Percentiles rank a stretch among this genome's conserved stretches.
Conservation (phyloP, 345 rosid genomes). For the Citrus maxima region DNA sequence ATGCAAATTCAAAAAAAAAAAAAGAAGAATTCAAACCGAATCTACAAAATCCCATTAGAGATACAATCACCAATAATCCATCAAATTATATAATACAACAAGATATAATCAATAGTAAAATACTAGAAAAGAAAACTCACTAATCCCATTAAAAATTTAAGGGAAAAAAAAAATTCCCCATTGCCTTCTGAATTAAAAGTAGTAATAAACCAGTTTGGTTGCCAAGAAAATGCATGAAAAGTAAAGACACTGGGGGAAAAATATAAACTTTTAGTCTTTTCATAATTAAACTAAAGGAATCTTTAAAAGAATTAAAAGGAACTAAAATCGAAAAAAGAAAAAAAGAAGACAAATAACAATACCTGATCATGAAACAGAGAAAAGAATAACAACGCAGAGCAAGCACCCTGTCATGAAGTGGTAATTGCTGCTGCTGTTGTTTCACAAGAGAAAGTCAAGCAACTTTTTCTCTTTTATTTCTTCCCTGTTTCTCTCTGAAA, state of each 20-base stretch:
- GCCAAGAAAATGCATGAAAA: slow-evolving; percentile 22
- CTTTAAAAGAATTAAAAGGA: neutral
- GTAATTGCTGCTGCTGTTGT: too few species aligned
- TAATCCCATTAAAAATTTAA: slow-evolving; percentile 1
- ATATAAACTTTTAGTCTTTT: slow-evolving; percentile 8
- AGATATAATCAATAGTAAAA: neutral
- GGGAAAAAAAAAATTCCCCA: neutral
- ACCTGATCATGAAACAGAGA: slow-evolving; percentile 48
- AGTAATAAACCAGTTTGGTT: slow-evolving; percentile 12
- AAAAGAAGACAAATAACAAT: neutral
- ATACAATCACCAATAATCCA: slow-evolving; percentile 2
- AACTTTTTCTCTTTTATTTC: slow-evolving; percentile 21
- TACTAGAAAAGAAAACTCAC: neutral
- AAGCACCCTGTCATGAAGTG: slow-evolving; percentile 10
- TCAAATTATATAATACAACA: slow-evolving; percentile 24
- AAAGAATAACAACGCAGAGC: slow-evolving; percentile 21
- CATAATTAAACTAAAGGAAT: slow-evolving; percentile 4
- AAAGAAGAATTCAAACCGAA: neutral
- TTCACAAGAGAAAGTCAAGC: slow-evolving; percentile 28
- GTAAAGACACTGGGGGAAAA: neutral
- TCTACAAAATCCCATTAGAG: slow-evolving; percentile 10
- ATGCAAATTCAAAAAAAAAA: slow-evolving; percentile 15
- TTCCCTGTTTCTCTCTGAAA: neutral
- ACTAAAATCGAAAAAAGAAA: neutral
- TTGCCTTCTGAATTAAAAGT: slow-evolving; percentile 19